Conservation (phyloP, 345 rosid species). For the Brassica carinata region DNA sequence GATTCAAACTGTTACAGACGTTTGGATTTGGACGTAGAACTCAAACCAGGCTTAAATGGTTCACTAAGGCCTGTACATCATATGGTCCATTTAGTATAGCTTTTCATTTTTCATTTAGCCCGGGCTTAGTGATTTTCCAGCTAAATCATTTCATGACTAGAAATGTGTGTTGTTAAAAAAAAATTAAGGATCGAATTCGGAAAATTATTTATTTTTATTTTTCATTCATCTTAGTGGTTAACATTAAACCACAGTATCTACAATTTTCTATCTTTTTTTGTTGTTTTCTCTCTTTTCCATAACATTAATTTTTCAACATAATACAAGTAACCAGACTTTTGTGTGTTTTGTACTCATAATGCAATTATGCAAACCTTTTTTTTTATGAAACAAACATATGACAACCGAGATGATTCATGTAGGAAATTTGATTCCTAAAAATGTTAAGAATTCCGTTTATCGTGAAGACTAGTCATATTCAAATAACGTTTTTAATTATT, state of each 20-base stretch:
- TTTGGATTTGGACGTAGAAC: background rate
- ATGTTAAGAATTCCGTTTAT: background rate
- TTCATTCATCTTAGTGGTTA: too few relatives aligned
- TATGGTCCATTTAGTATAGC: conserved; percentile 12
- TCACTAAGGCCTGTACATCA: background rate
- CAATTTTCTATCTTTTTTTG: too few relatives aligned
- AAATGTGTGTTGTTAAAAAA: too few relatives aligned
- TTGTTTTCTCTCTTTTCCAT: too few relatives aligned
- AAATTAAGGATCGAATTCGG: too few relatives aligned
- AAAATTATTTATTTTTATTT: too few relatives aligned
- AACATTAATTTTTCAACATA: too few relatives aligned
- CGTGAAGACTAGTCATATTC: conserved; percentile 39
- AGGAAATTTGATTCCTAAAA: background rate
- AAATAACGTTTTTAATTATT: background rate
- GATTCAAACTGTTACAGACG: background rate
- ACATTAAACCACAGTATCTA: too few relatives aligned
- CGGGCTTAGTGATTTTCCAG: background rate
- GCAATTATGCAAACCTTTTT: background rate
- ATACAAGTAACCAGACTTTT: background rate
- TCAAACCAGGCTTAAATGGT: background rate
- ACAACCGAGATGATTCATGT: background rate
- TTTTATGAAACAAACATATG: background rate
- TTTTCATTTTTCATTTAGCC: background rate
- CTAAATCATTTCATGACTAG: too few relatives aligned
- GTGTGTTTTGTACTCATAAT: background rate